These are phyloP conservation scores for Phytophthora boehmeriae DNA, from an alignment of 352 stramenopile genomes.

Conservation along the genomic window DNA sequence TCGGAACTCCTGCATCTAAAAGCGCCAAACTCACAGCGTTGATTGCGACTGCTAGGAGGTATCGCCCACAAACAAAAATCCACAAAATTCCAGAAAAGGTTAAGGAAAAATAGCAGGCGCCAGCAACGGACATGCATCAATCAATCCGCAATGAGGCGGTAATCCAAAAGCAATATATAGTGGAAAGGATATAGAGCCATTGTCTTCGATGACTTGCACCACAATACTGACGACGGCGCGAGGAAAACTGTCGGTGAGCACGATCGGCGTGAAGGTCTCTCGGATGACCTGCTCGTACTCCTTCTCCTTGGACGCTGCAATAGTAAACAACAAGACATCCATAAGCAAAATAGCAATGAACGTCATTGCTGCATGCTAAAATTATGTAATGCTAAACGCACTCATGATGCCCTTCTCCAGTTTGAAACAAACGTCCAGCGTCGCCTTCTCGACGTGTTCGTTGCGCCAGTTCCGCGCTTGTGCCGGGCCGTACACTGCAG, in stretches of 20 bases:
- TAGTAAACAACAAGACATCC: neutral
- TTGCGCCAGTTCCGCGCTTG: conserved; percentile 75
- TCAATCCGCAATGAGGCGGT: neutral
- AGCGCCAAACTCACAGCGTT: conserved; percentile 80
- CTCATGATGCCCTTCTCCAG: conserved; percentile 77
- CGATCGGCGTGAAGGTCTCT: conserved; percentile 72
- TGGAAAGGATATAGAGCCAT: conserved; percentile 72
- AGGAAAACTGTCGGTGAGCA: conserved; percentile 74
- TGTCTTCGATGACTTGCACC: conserved; percentile 86
- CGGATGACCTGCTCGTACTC: conserved; percentile 86
- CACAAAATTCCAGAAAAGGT: conserved; percentile 27
- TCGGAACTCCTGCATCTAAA: conserved; percentile 82
- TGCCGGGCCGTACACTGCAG: conserved; percentile 76
- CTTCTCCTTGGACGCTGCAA: conserved; percentile 79
- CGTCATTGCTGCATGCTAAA: too few relatives aligned
- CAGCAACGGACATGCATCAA: conserved; percentile 19
- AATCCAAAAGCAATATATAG: conserved; percentile 11
- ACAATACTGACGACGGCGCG: conserved; percentile 87
- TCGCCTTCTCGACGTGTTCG: conserved; percentile 67
- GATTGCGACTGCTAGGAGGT: conserved; percentile 81
- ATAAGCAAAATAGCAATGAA: neutral
- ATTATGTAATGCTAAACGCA: too few relatives aligned
- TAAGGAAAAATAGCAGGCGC: conserved; percentile 38
- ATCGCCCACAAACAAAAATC: conserved; percentile 14
- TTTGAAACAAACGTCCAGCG: conserved; percentile 83